These are phyloP conservation scores for Choiromyces venosus DNA, from an alignment of 495 filamentous ascomycete genomes.

Conservation along the genomic window DNA sequence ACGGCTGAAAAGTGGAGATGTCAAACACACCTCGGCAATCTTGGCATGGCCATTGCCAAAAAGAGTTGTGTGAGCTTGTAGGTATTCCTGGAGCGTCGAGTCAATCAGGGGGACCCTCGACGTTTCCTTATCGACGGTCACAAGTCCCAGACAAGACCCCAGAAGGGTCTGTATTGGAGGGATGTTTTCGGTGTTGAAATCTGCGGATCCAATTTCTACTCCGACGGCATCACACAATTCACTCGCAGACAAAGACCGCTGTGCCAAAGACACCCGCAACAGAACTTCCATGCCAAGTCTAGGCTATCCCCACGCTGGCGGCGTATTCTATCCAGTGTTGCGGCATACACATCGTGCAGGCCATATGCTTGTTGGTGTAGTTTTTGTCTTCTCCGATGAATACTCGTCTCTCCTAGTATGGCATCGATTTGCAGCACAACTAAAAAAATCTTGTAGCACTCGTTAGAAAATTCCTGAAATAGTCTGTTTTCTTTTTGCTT, in stretches of 20 bases:
- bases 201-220: constrained; percentile 4
- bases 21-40: neutral
- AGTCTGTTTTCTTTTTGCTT: neutral
- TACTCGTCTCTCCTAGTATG: neutral
- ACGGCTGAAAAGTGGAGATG: neutral
- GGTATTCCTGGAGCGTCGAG: neutral
- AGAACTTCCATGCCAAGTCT: constrained; percentile 9
- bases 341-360: neutral
- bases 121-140: neutral
- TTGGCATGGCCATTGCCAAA: neutral
- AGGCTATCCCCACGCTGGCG: neutral
- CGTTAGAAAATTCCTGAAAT: neutral
- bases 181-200: constrained; percentile 8
- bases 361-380: neutral
- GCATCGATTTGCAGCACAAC: neutral
- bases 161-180: neutral
- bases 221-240: constrained; percentile 12
- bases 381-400: neutral
- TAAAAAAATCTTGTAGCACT: neutral
- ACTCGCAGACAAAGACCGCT: constrained; percentile 3
- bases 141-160: neutral
- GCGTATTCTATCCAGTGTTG: neutral
- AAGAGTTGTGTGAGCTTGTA: neutral
- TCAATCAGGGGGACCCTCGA: neutral
- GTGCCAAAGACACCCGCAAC: constrained; percentile 7